Conservation (phyloP, 2,329 filamentous ascomycete genomes). For the Bipolaris sorokiniana region DNA sequence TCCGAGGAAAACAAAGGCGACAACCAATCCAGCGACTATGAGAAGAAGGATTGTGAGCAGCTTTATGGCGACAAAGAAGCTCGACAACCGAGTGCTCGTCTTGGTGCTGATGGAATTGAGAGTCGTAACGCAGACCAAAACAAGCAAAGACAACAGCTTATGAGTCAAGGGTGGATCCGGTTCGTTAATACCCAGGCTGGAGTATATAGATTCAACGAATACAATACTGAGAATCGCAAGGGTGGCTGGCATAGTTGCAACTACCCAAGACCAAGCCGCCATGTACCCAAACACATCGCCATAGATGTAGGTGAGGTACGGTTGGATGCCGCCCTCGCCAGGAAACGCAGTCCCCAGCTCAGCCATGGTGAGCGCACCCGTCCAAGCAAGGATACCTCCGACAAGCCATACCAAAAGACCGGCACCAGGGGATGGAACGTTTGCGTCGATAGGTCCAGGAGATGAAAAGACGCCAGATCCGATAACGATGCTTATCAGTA, state of each 20-base stretch:
- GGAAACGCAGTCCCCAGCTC: slow-evolving; percentile 69
- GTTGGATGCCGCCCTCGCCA: slow-evolving; percentile 69
- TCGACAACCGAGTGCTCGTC: slow-evolving; percentile 48
- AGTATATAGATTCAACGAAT: slow-evolving; percentile 57
- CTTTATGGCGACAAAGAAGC: slow-evolving; percentile 50
- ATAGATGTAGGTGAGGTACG: slow-evolving; percentile 66
- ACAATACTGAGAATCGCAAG: slow-evolving; percentile 69
- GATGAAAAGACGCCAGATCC: slow-evolving; percentile 71
- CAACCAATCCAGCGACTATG: slow-evolving; percentile 45
- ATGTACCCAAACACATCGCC: slow-evolving; percentile 67
- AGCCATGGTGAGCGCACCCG: slow-evolving; percentile 66
- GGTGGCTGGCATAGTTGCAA: slow-evolving; percentile 69
- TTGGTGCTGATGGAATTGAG: slow-evolving; percentile 55
- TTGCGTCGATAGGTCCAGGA: slow-evolving; percentile 67
- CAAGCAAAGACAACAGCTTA: slow-evolving; percentile 50
- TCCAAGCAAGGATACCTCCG: slow-evolving; percentile 68
- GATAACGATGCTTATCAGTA: slow-evolving; percentile 69
- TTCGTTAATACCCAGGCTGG: slow-evolving; percentile 64
- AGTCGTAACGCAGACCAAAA: slow-evolving; percentile 48
- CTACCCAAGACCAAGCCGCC: slow-evolving; percentile 70
- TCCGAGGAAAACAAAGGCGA: slow-evolving; percentile 37
- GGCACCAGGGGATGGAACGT: slow-evolving; percentile 66
- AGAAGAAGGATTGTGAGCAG: slow-evolving; percentile 43
- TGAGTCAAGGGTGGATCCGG: slow-evolving; percentile 54
- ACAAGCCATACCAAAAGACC: slow-evolving; percentile 67